These are phyloP conservation scores for Diaporthe australafricana DNA, from an alignment of 2,329 filamentous ascomycete genomes.

Conservation along the genomic window DNA sequence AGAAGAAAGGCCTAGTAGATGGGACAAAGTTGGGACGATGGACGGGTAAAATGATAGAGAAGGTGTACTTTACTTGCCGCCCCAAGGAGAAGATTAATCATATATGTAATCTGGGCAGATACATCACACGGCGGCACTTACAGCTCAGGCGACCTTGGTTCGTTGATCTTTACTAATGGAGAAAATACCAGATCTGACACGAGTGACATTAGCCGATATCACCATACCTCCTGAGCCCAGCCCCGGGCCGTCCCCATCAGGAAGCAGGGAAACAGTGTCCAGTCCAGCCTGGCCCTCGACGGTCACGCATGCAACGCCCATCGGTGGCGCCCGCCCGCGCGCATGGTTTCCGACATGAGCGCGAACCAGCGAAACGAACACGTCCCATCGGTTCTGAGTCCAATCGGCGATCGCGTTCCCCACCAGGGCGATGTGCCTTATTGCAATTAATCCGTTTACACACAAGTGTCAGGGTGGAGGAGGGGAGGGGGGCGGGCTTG, in stretches of 20 bases:
- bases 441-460: constrained; percentile 8
- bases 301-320: background rate
- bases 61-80: background rate
- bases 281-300: constrained; percentile 15
- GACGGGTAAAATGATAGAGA: background rate
- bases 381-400: background rate
- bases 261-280: constrained; percentile 20
- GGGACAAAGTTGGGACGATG: background rate
- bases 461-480: constrained; percentile 7
- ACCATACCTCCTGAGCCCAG: constrained; percentile 18
- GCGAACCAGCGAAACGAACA: background rate
- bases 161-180: constrained; percentile 20
- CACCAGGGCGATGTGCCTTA: background rate
- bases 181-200: constrained; percentile 4
- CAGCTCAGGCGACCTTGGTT: constrained; percentile 16
- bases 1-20: background rate
- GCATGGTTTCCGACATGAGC: constrained; percentile 3
- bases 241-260: constrained; percentile 13
- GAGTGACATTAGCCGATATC: constrained; percentile 27
- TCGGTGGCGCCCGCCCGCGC: constrained; percentile 2
- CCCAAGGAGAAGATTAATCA: constrained; percentile 4
- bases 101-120: constrained; percentile 21
- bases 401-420: constrained; percentile 21
- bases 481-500: no score
- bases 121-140: background rate